These are phyloP conservation scores for Microcera coccophila DNA, from an alignment of 2,329 filamentous ascomycete species.

Conservation along the genomic window DNA sequence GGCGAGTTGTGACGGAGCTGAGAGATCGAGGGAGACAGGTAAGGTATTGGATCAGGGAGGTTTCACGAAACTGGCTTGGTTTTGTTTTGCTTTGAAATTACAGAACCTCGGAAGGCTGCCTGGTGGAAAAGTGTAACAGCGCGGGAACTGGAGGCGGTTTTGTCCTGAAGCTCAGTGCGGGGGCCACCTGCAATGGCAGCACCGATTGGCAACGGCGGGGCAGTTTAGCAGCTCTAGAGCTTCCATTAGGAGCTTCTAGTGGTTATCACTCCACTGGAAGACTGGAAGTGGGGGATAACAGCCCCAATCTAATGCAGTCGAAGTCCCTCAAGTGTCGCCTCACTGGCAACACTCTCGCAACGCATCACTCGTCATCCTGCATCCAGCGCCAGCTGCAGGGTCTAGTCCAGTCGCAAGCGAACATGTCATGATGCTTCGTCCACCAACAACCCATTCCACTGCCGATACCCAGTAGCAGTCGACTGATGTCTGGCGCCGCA, in stretches of 20 bases:
- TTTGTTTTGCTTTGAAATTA: slow-evolving; percentile 3
- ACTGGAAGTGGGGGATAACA: slow-evolving; percentile 4
- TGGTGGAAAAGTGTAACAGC: slow-evolving; percentile 1
- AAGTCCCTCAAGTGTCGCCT: slow-evolving; percentile 9
- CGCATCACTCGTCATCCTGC: slow-evolving; percentile 14
- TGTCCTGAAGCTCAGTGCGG: slow-evolving; percentile 6
- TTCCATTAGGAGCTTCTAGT: background rate
- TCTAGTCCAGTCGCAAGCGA: slow-evolving; percentile 26
- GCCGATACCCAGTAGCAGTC: slow-evolving; percentile 1
- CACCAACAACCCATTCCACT: slow-evolving; percentile 10
- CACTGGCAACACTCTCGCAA: slow-evolving; percentile 17
- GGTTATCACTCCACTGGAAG: slow-evolving; percentile 7
- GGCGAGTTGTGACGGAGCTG: background rate
- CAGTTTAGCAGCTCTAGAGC: slow-evolving; percentile 1
- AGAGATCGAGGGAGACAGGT: background rate
- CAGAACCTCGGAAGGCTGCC: background rate
- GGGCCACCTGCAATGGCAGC: slow-evolving; percentile 4
- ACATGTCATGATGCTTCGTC: slow-evolving; percentile 27
- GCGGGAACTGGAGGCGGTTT: background rate
- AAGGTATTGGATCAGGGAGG: slow-evolving; percentile 1
- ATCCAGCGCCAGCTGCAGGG: slow-evolving; percentile 16
- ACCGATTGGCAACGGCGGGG: slow-evolving; percentile 1
- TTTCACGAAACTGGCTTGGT: slow-evolving; percentile 1
- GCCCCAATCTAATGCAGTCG: slow-evolving; percentile 6
- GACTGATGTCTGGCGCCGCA: slow-evolving; percentile 6